Evolutionary conservation across 164 flowering plant species (phyloP).

Genomic region (Macadamia integrifolia): DNA sequence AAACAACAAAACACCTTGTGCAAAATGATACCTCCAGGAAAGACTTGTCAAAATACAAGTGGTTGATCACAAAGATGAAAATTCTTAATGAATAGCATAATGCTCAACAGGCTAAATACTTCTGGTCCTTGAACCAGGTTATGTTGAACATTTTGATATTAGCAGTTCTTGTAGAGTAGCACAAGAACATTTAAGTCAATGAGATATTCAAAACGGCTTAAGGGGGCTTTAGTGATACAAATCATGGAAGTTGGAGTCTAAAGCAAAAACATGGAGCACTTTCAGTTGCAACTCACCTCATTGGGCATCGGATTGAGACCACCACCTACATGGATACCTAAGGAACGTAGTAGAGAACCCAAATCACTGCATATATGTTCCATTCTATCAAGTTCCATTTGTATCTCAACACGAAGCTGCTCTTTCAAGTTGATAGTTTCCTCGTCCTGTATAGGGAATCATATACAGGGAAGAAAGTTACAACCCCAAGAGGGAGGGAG

Average conservation of each 20-base stretch:
- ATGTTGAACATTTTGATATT: no score
- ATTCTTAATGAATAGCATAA: no score
- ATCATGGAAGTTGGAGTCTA: not conserved
- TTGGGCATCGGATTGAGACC: conserved; percentile 34
- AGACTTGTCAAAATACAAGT: no score
- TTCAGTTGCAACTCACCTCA: conserved; percentile 39
- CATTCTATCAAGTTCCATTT: conserved; percentile 47
- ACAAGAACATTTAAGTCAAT: not conserved
- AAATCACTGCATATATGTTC: conserved; percentile 52
- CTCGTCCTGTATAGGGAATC: conserved; percentile 47
- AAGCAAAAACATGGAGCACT: not conserved
- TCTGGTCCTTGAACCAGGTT: no score
- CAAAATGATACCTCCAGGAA: no score
- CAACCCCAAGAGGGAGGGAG: not conserved
- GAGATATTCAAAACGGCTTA: not conserved
- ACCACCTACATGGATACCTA: conserved; percentile 61
- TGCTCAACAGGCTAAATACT: no score
- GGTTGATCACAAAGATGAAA: no score
- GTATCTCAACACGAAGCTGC: conserved; percentile 49
- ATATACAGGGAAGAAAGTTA: not conserved
- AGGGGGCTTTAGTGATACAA: not conserved
- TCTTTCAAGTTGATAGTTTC: conserved; percentile 77
- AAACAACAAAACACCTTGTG: no score
- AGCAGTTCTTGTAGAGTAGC: no score
- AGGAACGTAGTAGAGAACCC: conserved; percentile 69